Base-by-base conservation (phyloP, 2,329 filamentous ascomycete genomes). In the Pseudopyrenochaeta lycopersici region DNA sequence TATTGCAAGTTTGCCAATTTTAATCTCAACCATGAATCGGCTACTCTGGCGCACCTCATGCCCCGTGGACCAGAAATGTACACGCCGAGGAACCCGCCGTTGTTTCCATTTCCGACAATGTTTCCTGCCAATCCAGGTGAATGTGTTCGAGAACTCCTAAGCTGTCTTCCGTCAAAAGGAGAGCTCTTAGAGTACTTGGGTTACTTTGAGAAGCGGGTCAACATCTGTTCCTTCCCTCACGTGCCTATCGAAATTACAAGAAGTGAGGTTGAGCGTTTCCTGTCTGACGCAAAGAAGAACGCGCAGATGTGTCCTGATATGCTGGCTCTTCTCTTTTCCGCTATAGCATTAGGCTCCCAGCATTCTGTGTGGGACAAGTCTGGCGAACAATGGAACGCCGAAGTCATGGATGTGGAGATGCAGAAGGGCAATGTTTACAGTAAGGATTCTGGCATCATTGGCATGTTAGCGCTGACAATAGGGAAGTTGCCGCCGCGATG, bases 321-420 rank as follows among this genome's bases (percentile, higher is more conserved):
- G 74, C 74, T 83, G 14, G 80, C 78, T 6, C 63, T 82, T 12
- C 67, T 83, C 11, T 82, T 83, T 51, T 77, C 79, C 4, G 76
- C 78, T 1, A 67, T 81, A 12, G 81, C 81, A 1, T 70, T 79
- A 11, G 81, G 80, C 1, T 67, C 79, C 48, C 80, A 82, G 53
- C 73, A 80, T 50, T 77, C 77, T 7, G 71, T 78, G 3, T 80
- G 75, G 62, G 78, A 81, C 51, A 75, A 73, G 30, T 67, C 61
- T 50, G 74, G 75, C 17, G 73, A 72, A 7, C 59, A 70, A 30
- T 81, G 79, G 77, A 58, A 70, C 4, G 66, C 63, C n/a, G 72
- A 72, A 4, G 64, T 66, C 3, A 71, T 78, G 52, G 67, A 77
- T 43, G 56, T 63, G 14, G 75, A 79, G 38, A 62, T 66, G 15